These are phyloP conservation scores for Moelleriella libera DNA, from an alignment of 2,329 filamentous ascomycete genomes.

Conservation along the genomic window DNA sequence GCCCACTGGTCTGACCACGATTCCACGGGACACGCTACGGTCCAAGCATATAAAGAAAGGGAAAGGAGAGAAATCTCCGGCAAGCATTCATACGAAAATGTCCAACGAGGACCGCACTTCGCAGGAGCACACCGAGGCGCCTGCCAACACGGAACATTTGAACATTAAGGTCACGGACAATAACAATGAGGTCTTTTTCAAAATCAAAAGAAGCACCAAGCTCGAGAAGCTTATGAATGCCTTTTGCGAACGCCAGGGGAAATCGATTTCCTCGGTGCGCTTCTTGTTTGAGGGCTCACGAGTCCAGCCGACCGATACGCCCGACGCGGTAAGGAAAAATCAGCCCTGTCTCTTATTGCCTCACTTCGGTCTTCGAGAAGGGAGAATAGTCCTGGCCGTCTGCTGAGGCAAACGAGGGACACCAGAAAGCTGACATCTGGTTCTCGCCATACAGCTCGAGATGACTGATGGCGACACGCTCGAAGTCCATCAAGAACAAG, in stretches of 20 bases:
- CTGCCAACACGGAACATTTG: slow-evolving; percentile 59
- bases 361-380: too few relatives aligned
- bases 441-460: slow-evolving; percentile 51
- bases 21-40: too few relatives aligned
- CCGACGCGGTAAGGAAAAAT: slow-evolving; percentile 56
- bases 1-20: not conserved
- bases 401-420: slow-evolving; percentile 51
- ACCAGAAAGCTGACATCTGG: not conserved
- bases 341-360: too few relatives aligned
- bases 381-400: slow-evolving; percentile 31
- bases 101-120: slow-evolving; percentile 33
- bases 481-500: slow-evolving; percentile 96
- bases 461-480: slow-evolving; percentile 95
- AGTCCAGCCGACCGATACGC: slow-evolving; percentile 78
- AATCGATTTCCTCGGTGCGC: slow-evolving; percentile 68
- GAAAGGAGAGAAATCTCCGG: not conserved
- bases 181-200: slow-evolving; percentile 99
- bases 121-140: slow-evolving; percentile 26
- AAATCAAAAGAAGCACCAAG: slow-evolving; percentile 94
- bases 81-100: slow-evolving; percentile 18
- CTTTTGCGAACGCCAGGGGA: slow-evolving; percentile 93
- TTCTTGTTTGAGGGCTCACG: slow-evolving; percentile 95
- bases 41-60: not conserved
- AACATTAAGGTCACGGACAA: slow-evolving; percentile 99
- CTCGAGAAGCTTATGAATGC: slow-evolving; percentile 97